Evolutionary conservation across 2,329 filamentous ascomycete genomes (phyloP), one percentile per base, ranked within the genome.

Genomic region (Fusarium verrucosum): DNA sequence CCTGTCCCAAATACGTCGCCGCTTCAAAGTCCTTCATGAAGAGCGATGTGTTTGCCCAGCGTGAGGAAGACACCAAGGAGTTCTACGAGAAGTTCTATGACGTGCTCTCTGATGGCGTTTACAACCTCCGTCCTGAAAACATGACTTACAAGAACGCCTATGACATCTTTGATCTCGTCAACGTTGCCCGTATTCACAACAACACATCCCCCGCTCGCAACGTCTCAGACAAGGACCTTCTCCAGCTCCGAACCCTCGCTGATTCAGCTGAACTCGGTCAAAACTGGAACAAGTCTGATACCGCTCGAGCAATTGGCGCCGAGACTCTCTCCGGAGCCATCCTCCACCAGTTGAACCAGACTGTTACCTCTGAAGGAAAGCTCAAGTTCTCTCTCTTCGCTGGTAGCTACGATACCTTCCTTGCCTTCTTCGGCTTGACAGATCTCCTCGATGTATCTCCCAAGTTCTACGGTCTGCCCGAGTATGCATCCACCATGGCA

Each of bases 101-200:
- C 11, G 52, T 69, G 3, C 66, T 77, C 9, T 64, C 62, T 1
- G 65, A 70, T 0, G 70, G 65, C 5, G 75, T 77, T 2, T 76
- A 75, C 55, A 73, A 77, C 63, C 55, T 72, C 37, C 60, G 62
- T 46, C 65, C 69, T 0, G 70, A 72, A 41, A 70, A 76, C 59
- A 71, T 77, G 69, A 75, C 71, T 1, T 77, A 76, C 62, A 66
- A 56, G 36, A 75, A 77, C 32, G 75, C 75, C 19, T 77, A 75
- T 56, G 70, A 74, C 45, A 75, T 77, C 40, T 77, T 75, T n/a
- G 75, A 77, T 35, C 70, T 77, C 16, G 61, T 76, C 45, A 77
- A 77, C 41, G 73, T 76, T 8, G 75, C 75, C 1, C 73, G 72
- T 40, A 76, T 77, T 37, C 74, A 76, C 58, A 72, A 73, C 38